phyloP scores from a whole-genome alignment of 192 early-diverging fungal species.

The Entomortierella lignicola region DNA sequence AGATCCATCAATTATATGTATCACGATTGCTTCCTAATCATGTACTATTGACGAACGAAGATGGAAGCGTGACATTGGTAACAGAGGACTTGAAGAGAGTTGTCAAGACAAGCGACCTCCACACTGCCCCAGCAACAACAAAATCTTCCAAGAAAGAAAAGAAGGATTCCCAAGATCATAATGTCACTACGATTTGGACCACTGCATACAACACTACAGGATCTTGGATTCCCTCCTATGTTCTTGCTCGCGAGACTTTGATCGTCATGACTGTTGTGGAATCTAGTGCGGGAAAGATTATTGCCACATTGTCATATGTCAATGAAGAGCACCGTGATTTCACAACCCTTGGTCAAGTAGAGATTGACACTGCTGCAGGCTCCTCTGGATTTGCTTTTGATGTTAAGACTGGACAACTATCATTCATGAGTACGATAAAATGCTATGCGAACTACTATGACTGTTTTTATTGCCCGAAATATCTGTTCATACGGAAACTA shows the following conservation, averaged over 20 bases:
- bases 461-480: not conserved
- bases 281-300: conserved; percentile 6
- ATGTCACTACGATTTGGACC: conserved; percentile 51
- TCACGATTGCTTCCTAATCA: conserved; percentile 56
- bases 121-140: not conserved
- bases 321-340: conserved; percentile 61
- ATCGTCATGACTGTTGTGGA: conserved; percentile 55
- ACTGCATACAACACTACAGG: conserved; percentile 56
- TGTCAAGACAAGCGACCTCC: conserved; percentile 49
- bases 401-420: conserved; percentile 43
- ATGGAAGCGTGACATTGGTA: conserved; percentile 56
- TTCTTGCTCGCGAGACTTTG: conserved; percentile 51
- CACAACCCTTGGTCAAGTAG: conserved; percentile 46
- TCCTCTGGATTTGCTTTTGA: conserved; percentile 45
- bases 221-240: conserved; percentile 58
- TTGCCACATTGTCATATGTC: conserved; percentile 52
- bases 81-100: conserved; percentile 59
- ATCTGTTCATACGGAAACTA: too few relatives aligned
- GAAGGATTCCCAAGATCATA: conserved; percentile 21
- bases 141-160: conserved; percentile 21
- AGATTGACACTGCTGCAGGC: conserved; percentile 26
- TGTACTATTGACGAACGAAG: conserved; percentile 55
- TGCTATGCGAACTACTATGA: not conserved
- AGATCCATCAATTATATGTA: conserved; percentile 57
- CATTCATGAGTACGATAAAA: conserved; percentile 42